A percentile compares a stretch with the other conserved stretches of the same genome.
phyloP scores from a whole-genome alignment of 257 asterid species.

The Cinchona pubescens region DNA sequence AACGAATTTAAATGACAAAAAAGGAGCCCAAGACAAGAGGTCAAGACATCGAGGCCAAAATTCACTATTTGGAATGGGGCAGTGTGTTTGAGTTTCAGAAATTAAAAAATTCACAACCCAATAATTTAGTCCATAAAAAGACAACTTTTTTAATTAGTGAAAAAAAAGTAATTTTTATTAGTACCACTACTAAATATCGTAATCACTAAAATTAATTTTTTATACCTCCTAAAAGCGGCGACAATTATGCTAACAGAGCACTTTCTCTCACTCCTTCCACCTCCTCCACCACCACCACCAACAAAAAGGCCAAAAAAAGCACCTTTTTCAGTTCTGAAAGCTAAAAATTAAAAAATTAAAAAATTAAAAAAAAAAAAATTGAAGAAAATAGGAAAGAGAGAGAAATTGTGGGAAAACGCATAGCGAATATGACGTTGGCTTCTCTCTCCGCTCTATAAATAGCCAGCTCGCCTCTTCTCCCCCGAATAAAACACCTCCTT shows the following conservation, averaged over 20 bases:
- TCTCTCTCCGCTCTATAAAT: slow-evolving; percentile 38
- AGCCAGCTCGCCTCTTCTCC: slow-evolving; percentile 27
- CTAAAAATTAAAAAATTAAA: neutral
- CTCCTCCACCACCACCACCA: neutral
- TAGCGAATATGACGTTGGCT: slow-evolving; percentile 35
- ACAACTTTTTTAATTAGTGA: too few species aligned
- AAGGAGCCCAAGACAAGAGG: neutral
- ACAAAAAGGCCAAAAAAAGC: neutral
- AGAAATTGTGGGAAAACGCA: slow-evolving; percentile 18
- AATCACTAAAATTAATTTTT: neutral
- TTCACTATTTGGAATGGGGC: neutral
- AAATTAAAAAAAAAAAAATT: neutral
- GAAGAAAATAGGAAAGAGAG: neutral
- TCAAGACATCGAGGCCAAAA: neutral
- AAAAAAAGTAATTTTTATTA: too few species aligned
- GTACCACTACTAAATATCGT: too few species aligned
- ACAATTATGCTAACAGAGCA: neutral
- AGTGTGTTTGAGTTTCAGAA: neutral
- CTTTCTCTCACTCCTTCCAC: slow-evolving; percentile 5
- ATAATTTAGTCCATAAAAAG: neutral
- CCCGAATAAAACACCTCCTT: slow-evolving; percentile 16
- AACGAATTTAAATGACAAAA: neutral
- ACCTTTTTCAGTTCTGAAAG: neutral
- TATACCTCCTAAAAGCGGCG: neutral
- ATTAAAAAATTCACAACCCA: neutral